phyloP scores from a whole-genome alignment of 2,329 filamentous ascomycete genomes.

The Tricladium varicosporioides region DNA sequence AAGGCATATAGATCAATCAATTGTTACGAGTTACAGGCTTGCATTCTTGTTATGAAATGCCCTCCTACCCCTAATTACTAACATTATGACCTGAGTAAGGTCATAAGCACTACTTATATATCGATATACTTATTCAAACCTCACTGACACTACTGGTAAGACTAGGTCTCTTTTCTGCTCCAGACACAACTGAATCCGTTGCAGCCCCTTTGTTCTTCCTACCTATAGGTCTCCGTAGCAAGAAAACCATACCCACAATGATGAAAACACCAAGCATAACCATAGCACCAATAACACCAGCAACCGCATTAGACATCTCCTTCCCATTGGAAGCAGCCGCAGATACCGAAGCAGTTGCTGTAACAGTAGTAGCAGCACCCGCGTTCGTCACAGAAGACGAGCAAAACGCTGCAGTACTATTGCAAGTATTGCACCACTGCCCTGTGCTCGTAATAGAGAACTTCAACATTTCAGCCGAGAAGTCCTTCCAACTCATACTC shows the following conservation, averaged over 20 bases:
- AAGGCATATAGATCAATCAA: neutral
- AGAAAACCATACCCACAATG: conserved; percentile 42
- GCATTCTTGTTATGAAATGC: too few species aligned
- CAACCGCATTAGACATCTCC: conserved; percentile 62
- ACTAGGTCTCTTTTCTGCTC: too few species aligned
- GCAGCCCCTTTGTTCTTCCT: too few species aligned
- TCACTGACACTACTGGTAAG: too few species aligned
- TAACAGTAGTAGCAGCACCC: neutral
- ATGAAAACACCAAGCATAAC: conserved; percentile 55
- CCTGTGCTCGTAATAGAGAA: conserved; percentile 61
- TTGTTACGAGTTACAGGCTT: neutral
- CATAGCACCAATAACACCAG: conserved; percentile 73
- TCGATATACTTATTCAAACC: too few species aligned
- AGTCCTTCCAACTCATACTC: conserved; percentile 35
- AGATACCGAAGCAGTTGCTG: conserved; percentile 21
- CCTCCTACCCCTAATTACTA: too few species aligned
- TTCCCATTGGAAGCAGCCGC: neutral
- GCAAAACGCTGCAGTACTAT: conserved; percentile 47
- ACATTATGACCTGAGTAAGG: too few species aligned
- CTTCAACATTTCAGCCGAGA: conserved; percentile 57
- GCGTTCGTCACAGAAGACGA: neutral
- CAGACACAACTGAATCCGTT: too few species aligned
- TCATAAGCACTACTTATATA: too few species aligned
- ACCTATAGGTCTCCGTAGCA: neutral
- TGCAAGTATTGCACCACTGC: conserved; percentile 72